phyloP scores from a whole-genome alignment of 306 rosid species.

The Sphenostylis stenocarpa region DNA sequence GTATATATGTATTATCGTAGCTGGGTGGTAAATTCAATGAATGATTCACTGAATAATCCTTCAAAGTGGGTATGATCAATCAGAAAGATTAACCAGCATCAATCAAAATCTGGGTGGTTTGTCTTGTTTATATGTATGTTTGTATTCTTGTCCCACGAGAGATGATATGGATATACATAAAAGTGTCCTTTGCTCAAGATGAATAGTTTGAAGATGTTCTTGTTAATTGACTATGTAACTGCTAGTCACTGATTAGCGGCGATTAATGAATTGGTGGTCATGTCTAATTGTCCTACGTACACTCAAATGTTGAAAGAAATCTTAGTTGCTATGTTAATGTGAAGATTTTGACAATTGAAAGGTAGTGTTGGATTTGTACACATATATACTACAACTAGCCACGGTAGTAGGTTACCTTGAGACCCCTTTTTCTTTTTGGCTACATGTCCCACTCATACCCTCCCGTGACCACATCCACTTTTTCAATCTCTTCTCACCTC shows the following conservation, averaged over 20 bases:
- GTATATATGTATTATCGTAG: background rate
- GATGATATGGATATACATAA: background rate
- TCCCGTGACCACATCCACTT: constrained; percentile 15
- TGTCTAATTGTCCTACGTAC: constrained; percentile 8
- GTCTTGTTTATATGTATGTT: background rate
- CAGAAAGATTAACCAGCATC: constrained; percentile 5
- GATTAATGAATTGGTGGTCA: constrained; percentile 3
- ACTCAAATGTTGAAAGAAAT: background rate
- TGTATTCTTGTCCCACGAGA: constrained; percentile 12
- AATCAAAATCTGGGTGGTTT: constrained; percentile 24
- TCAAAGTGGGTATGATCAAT: background rate
- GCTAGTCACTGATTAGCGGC: constrained; percentile 10
- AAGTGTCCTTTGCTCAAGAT: constrained; percentile 19
- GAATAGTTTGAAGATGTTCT: background rate
- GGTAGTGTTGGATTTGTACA: background rate
- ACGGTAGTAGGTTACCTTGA: background rate
- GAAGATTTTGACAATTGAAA: constrained; percentile 30
- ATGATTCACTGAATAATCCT: constrained; percentile 20
- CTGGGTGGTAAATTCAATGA: constrained; percentile 16
- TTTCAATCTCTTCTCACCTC: constrained; percentile 14
- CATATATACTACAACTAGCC: background rate
- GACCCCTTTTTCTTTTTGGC: background rate
- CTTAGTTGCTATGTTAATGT: background rate
- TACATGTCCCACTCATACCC: background rate
- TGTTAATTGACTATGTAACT: constrained; percentile 18